Evolutionary conservation across 208 protist genomes (phyloP), one percentile per base, ranked within the genome.

Genomic region (Wallacemonas sp.): DNA sequence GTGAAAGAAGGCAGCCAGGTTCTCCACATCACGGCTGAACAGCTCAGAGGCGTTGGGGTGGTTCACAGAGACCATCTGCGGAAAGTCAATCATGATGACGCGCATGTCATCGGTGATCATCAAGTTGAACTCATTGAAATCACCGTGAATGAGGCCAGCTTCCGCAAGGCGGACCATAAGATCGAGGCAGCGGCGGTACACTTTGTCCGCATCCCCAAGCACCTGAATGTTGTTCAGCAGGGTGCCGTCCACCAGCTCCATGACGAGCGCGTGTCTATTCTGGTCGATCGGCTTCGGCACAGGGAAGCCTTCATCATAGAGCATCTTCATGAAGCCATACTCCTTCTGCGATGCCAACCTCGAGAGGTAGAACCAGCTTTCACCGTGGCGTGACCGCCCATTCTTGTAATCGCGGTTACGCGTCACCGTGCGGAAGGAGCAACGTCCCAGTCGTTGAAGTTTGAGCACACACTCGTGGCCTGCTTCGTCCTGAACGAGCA

Each of bases 71-170:
- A 99, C 81, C 98, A 99, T 99, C 77, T 99, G 98, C 29, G 99
- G 99, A 58, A 99, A 99, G 80, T 99, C 99, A 82, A 99, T 99
- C 27, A 99, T 68, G 12, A 95, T 87, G 1, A 99, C 78, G 8
- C 85, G 75, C 73, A 93, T 82, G 3, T 98, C 83, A 3, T 98
- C 87, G 15, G 82, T 92, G 38, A 99, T 79, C 66, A 99, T 94
- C 5, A 99, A 52, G 74, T 99, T 99, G 81, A 99, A 99, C 79
- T 99, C 98, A 75, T 99, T 99, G 75, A 99, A 99, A 81, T 99
- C 99, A 55, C 98, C 89, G 76, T 99, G 99, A 42, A 99, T 96
- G 17, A 99, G 85, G 9, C 98, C 98, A 33, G 90, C 76, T 65
- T 92, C 74, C 1, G 93, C 98, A 2, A 99, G 82, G 66, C 85